phyloP scores from a whole-genome alignment of 768 basidiomycete species.

The Coprinopsis strossmayeri region DNA sequence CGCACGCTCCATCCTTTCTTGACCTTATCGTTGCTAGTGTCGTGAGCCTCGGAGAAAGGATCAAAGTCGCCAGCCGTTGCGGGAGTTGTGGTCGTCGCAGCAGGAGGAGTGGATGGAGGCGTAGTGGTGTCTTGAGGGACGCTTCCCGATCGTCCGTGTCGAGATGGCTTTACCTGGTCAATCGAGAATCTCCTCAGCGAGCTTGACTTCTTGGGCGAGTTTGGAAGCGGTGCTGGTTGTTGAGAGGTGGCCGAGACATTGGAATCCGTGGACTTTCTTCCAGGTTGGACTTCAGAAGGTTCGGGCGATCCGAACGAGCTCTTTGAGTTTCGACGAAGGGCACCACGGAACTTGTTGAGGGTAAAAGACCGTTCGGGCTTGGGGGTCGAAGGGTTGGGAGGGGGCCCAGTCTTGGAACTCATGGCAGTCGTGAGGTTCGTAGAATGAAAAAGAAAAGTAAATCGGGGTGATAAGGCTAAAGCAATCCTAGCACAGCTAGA shows the following conservation, averaged over 20 bases:
- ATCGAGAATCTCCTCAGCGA: neutral
- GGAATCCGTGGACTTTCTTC: neutral
- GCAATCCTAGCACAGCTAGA: neutral
- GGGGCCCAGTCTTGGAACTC: too few species aligned
- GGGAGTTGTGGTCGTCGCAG: neutral
- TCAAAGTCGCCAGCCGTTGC: neutral
- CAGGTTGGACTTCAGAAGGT: neutral
- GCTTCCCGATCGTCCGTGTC: neutral
- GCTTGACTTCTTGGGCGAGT: neutral
- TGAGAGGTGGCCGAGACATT: neutral
- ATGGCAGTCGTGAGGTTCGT: too few species aligned
- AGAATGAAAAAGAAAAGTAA: too few species aligned
- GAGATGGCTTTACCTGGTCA: neutral
- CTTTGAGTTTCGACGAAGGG: neutral
- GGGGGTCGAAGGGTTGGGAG: neutral
- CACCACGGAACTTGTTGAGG: neutral
- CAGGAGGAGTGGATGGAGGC: neutral
- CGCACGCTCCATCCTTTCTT: neutral
- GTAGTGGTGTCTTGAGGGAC: too few species aligned
- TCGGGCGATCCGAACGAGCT: too few species aligned
- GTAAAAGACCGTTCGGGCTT: slow-evolving; percentile 2
- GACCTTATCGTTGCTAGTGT: neutral
- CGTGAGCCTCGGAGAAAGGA: slow-evolving; percentile 1
- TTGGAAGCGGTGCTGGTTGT: neutral
- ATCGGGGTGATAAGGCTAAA: neutral